Evolutionary conservation across 2,329 filamentous ascomycete genomes (phyloP).

Genomic region (Colletotrichum spaethianum): DNA sequence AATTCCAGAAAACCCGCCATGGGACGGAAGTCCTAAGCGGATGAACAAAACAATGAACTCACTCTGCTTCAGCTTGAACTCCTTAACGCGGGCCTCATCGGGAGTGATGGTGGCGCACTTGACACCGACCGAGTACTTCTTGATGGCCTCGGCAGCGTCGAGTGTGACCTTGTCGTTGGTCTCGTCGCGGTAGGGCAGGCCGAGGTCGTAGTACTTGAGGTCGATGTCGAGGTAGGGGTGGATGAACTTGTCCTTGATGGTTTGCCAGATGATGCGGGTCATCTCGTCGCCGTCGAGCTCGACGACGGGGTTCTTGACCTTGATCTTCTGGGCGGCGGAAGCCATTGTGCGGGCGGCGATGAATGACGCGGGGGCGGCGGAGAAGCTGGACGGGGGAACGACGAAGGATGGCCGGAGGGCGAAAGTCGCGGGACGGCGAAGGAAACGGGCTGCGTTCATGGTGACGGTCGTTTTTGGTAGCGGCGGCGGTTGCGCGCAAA

Average conservation of each 20-base stretch:
- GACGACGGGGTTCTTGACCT: constrained; percentile 99
- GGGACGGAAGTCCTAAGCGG: neutral
- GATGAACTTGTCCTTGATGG: constrained; percentile 99
- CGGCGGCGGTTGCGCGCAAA: neutral
- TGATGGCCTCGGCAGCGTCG: constrained; percentile 96
- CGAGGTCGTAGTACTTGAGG: constrained; percentile 97
- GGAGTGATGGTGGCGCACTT: constrained; percentile 99
- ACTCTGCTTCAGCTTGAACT: constrained; percentile 99
- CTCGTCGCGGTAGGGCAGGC: constrained; percentile 93
- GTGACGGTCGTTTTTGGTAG: constrained; percentile 13
- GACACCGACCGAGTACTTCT: constrained; percentile 98
- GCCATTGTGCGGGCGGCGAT: constrained; percentile 65
- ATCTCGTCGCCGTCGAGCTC: constrained; percentile 97
- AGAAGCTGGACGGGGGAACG: constrained; percentile 21
- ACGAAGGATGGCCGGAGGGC: constrained; percentile 37
- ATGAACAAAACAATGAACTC: constrained; percentile 53
- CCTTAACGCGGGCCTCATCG: constrained; percentile 95
- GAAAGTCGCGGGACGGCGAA: constrained; percentile 33
- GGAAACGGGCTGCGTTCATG: constrained; percentile 42
- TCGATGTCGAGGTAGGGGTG: constrained; percentile 96
- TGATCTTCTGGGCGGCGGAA: constrained; percentile 82
- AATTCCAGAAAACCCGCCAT: neutral
- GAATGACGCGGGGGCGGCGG: constrained; percentile 40
- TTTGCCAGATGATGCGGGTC: constrained; percentile 99
- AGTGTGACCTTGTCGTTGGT: constrained; percentile 96